Base-by-base conservation (phyloP, 805 yeast genomes). In the Ascoidea asiatica region DNA sequence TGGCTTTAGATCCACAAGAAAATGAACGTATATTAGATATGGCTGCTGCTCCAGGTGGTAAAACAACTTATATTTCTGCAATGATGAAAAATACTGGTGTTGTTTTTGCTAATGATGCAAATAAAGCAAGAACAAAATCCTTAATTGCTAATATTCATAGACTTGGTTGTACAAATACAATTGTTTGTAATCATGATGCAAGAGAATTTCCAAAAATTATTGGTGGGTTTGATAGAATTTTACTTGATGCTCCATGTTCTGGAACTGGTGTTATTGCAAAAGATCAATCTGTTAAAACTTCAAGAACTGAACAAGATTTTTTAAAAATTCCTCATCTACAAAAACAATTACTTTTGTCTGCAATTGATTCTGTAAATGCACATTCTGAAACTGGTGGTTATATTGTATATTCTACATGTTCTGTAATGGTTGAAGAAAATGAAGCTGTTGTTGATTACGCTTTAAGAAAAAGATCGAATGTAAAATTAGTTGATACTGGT, bases 181-280 rank as follows among this genome's bases (percentile, higher is more conserved):
- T 92, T 59, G 97, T 92, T 33, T 89, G 96, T 66, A 84, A 92
- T 64, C 89, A 92, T 62, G 99, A 92, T 66, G 99, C 97, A 38
- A 79, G 97, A 64, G 97, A 90, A 64, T 92, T 92, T 61, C 97
- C 98, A 42, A 87, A 87, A 62, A 97, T 92, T 36, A 87, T 92
- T 60, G 98, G 98, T 53, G 99, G 99, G 0, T 92, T 92, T 56
- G 97, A 92, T 62, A 78, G 98, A 64, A 79, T 92, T 37, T 67
- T 92, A 51, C 70, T 92, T 54, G 99, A 92, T 72, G 98, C 99
- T 33, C 99, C 99, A 52, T 92, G 99, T 67, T 88, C 98, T 5
- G 99, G 99, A 69, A 90, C 98, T 2, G 99, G 99, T 66, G 98
- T 92, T 54, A 92, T 92, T 59, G 92, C 95, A 48, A 92, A 92